phyloP scores from a whole-genome alignment of 768 basidiomycete species.

The Pisolithus albus region DNA sequence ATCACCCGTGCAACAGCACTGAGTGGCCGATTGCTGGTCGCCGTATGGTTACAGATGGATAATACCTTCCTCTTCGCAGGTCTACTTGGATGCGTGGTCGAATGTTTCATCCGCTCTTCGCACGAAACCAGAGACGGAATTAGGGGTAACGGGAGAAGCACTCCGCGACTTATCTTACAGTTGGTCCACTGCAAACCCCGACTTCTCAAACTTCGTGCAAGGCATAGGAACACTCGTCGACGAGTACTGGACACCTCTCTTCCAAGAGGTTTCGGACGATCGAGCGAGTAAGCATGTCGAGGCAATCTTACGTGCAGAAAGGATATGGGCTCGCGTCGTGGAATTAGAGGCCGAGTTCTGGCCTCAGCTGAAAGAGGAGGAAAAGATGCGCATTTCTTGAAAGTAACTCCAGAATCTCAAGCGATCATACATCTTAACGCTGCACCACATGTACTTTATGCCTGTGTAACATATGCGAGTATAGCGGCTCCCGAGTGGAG shows the following conservation, averaged over 20 bases:
- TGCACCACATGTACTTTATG: not conserved
- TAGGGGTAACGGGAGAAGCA: constrained; percentile 20
- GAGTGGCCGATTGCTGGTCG: too few relatives aligned
- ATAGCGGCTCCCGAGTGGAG: too few relatives aligned
- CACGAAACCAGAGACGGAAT: not conserved
- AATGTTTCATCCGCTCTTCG: constrained; percentile 29
- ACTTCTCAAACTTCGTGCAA: constrained; percentile 49
- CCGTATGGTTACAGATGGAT: not conserved
- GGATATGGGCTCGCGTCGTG: constrained; percentile 49
- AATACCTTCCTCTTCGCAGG: constrained; percentile 30
- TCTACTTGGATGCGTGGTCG: constrained; percentile 67
- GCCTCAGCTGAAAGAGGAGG: constrained; percentile 40
- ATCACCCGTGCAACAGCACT: not conserved
- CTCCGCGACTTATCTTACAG: constrained; percentile 48
- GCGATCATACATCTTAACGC: not conserved
- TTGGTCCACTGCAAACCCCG: constrained; percentile 46
- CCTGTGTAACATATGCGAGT: not conserved
- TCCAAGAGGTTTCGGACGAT: constrained; percentile 28
- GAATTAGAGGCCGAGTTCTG: constrained; percentile 59
- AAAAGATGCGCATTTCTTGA: not conserved
- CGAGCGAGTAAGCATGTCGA: constrained; percentile 18
- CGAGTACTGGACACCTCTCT: constrained; percentile 27
- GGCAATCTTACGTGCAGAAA: constrained; percentile 33
- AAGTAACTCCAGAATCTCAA: not conserved
- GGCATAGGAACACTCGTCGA: constrained; percentile 44